A percentile compares a stretch with the other conserved stretches of the same genome.
These are phyloP conservation scores for Aschersonia sp. DNA, from an alignment of 2,329 filamentous ascomycete species.

Conservation along the genomic window DNA sequence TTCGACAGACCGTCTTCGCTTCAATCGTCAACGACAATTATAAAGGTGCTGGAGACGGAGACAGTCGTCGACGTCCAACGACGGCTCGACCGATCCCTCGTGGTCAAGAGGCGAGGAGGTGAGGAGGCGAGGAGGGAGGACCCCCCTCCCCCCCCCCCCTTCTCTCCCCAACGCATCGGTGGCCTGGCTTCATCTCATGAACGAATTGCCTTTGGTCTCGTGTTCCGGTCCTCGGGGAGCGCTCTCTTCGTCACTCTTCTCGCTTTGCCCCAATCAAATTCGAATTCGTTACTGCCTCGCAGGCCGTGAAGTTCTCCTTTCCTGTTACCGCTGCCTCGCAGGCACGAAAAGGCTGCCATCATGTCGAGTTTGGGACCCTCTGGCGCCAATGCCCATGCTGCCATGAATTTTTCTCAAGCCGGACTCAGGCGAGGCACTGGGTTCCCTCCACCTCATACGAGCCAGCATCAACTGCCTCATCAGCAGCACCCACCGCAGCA, in stretches of 20 bases:
- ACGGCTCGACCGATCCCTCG: neutral
- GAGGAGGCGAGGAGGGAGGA: conserved; percentile 3
- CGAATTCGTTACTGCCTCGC: no score
- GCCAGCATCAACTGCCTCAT: conserved; percentile 21
- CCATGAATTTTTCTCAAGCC: conserved; percentile 37
- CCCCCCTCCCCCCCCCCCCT: neutral
- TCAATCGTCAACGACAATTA: conserved; percentile 5
- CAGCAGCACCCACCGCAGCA: no score
- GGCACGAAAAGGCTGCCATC: conserved; percentile 5
- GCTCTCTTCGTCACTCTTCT: neutral
- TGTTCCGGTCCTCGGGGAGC: neutral
- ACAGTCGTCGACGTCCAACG: conserved; percentile 1
- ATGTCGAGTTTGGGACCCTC: conserved; percentile 36
- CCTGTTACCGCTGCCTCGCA: neutral
- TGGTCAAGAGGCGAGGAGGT: neutral
- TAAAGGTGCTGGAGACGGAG: conserved; percentile 2
- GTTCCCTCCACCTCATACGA: conserved; percentile 32
- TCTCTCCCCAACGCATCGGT: conserved; percentile 2
- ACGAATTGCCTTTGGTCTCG: neutral
- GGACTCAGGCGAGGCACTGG: conserved; percentile 28
- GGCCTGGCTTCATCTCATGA: neutral
- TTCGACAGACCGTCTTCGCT: neutral
- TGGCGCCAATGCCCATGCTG: conserved; percentile 36
- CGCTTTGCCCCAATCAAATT: no score
- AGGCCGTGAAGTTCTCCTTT: no score